Base-by-base conservation (phyloP, 2,329 filamentous ascomycete species). In the Fusarium begoniae region DNA sequence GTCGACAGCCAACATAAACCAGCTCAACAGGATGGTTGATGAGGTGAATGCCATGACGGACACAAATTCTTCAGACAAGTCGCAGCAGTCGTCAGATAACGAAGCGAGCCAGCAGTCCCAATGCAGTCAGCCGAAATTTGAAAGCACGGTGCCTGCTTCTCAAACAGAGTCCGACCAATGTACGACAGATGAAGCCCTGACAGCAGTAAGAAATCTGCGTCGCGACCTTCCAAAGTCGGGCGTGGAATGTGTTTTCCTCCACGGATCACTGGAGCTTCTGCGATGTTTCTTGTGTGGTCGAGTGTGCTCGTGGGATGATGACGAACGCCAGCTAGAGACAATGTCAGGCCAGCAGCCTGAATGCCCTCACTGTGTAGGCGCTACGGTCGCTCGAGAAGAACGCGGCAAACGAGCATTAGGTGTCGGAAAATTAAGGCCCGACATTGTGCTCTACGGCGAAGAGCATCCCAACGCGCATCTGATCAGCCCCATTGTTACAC, bases 401-500 rank as follows among this genome's bases (percentile, higher is more conserved):
- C 88, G 84, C 56, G 92, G 92, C 18, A 92, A 93, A 77, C 87
- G 92, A 66, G 90, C 90, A 0, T 84, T 93, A 11, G 90, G 90
- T 8, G 87, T 93, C 6, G 92, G 92, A 40, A 90, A 91, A 69
- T 84, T 94, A 24, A 85, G 92, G 44, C 92, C 92, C 1, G 91
- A 94, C 75, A 92, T 94, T 75, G 92, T 94, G 4, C 84, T 94
- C 2, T 94, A 94, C 77, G 92, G 92, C 28, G 92, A 94, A 78
- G 91, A 93, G 59, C 91, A 94, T 75, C 92, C 92, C 1, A 88
- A 88, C 38, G 89, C 90, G 5, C 90, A 93, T 66, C 84, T 92
- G 10, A 92, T 94, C 72, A 91, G 90, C 28, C 89, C 90, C 5
- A 88, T 94, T 18, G 87, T 93, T 20, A 90, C 91, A 20, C 90